Evolutionary conservation across 108 stramenopile genomes (phyloP).

Genomic region (Conticribra guillardii): DNA sequence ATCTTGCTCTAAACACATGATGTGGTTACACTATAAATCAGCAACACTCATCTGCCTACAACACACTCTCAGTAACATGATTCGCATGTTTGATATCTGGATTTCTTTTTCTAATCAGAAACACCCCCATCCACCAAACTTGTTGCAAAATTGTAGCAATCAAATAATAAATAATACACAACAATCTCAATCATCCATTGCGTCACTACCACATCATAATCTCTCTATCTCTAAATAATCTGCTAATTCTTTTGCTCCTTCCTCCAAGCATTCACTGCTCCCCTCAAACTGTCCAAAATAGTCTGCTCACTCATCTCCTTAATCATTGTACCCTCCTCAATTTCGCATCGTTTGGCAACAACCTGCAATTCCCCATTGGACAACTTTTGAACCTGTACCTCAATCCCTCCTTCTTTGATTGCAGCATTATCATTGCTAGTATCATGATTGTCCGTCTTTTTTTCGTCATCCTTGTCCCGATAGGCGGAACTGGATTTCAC

Average conservation of each 20-base stretch:
- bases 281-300: slow-evolving; percentile 43
- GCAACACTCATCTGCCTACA: no score
- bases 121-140: no score
- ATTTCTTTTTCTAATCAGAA: no score
- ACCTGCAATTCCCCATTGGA: slow-evolving; percentile 20
- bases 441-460: slow-evolving; percentile 12
- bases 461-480: slow-evolving; percentile 20
- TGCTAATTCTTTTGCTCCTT: slow-evolving; percentile 18
- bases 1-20: no score
- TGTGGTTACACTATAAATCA: no score
- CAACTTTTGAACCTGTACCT: slow-evolving; percentile 30
- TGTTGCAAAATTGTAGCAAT: no score
- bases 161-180: no score
- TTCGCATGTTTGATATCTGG: no score
- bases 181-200: no score
- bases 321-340: slow-evolving; percentile 56
- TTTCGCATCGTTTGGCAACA: slow-evolving; percentile 43
- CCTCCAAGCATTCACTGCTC: slow-evolving; percentile 45
- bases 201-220: no score
- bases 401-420: slow-evolving; percentile 48
- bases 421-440: slow-evolving; percentile 19
- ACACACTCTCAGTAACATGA: no score
- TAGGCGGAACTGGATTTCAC: slow-evolving; percentile 8
- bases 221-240: no score
- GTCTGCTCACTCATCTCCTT: slow-evolving; percentile 63